Evolutionary conservation across 805 yeast genomes (phyloP), one percentile per base, ranked within the genome.

Genomic region (Hanseniaspora clermontiae): DNA sequence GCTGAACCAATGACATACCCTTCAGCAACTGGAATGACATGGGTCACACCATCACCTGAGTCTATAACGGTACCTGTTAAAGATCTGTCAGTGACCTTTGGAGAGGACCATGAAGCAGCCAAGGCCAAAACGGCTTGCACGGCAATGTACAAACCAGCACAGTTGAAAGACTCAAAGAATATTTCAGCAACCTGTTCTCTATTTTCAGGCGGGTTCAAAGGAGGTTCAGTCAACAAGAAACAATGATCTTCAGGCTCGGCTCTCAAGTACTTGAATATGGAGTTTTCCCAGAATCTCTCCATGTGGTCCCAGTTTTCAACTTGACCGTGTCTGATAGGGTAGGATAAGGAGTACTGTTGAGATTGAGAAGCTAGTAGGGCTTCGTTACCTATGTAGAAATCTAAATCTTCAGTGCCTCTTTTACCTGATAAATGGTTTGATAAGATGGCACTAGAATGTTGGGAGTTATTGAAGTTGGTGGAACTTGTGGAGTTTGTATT

Each of bases 211-310:
- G 99, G 97, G 67, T 93, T 93, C 62, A 93, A 79, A 24, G 99
- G 99, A 11, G 99, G 99, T 73, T 93, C 99, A 52, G 99, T 93
- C 58, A 93, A 73, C 57, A 93, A 74, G 71, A 93, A 93, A 68
- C 87, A 89, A 67, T 93, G 99, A 71, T 93, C 99, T 70, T 93
- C 99, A 15, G 99, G 99, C 72, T 93, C 98, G 69, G 97, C 88
- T 70, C 96, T 82, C 63, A 93, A 78, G 69, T 93, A 93, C 73
- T 93, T 91, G 76, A 93, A 93, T 66, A 93, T 90, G 49, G 96
- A 87, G 65, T 87, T 86, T 67, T 93, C 97, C 98, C 98, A 93
- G 71, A 89, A 91, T 68, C 98, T 79, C 71, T 93, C 98, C 98
- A 93, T 93, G 68, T 93, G 97, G 73, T 93, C 98, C 98, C 98